Evolutionary conservation across 2,329 filamentous ascomycete species (phyloP).

Genomic region (Niveomyces coronatus): DNA sequence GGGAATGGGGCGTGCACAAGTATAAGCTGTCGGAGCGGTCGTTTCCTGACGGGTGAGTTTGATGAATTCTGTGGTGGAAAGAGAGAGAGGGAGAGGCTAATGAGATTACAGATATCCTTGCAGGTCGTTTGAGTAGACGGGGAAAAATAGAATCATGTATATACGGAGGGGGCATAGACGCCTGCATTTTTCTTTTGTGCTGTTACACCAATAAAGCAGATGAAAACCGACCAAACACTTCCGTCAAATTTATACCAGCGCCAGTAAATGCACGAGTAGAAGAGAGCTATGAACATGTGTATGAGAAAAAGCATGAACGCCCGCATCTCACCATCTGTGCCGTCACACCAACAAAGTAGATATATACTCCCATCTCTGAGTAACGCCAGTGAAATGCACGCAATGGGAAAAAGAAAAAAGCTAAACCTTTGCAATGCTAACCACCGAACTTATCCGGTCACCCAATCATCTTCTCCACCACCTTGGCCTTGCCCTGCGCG

Average conservation of each 20-base stretch:
- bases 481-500: slow-evolving; percentile 72
- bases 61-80: not conserved
- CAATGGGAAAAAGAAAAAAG: slow-evolving; percentile 4
- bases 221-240: too few species aligned
- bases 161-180: slow-evolving; percentile 14
- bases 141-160: slow-evolving; percentile 6
- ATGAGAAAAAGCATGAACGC: slow-evolving; percentile 13
- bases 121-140: slow-evolving; percentile 46
- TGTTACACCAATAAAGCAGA: slow-evolving; percentile 7
- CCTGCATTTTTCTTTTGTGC: slow-evolving; percentile 2
- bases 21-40: slow-evolving; percentile 55
- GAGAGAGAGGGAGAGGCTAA: slow-evolving; percentile 11
- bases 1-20: slow-evolving; percentile 56
- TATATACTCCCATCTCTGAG: slow-evolving; percentile 3
- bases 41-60: slow-evolving; percentile 58
- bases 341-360: slow-evolving; percentile 5
- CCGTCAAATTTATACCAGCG: too few species aligned
- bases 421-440: slow-evolving; percentile 9
- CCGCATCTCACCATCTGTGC: not conserved
- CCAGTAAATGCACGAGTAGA: too few species aligned
- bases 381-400: slow-evolving; percentile 2
- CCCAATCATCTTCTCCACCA: slow-evolving; percentile 63
- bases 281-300: slow-evolving; percentile 5
- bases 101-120: slow-evolving; percentile 47
- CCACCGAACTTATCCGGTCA: slow-evolving; percentile 17